Percentiles rank a stretch among this genome's conserved stretches.
Evolutionary conservation across 2,329 filamentous ascomycete genomes (phyloP).

Genomic region (Calonectria pteridis): DNA sequence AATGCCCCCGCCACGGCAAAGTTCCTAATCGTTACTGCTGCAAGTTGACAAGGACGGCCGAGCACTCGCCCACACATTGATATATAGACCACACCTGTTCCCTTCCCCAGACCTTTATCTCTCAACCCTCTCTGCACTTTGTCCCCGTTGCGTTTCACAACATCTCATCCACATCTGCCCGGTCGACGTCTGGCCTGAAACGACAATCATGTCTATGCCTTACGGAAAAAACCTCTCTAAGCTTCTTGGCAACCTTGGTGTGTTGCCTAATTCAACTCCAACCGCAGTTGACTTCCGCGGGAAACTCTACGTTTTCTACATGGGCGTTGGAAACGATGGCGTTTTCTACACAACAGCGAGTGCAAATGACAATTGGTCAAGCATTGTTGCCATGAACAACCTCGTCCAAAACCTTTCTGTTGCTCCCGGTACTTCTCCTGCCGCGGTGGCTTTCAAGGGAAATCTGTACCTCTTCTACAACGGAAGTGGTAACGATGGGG

Average conservation of each 20-base stretch:
- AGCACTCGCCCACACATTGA: too few species aligned
- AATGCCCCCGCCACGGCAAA: too few species aligned
- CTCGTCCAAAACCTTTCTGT: background rate
- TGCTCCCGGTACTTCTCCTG: background rate
- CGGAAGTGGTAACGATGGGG: background rate
- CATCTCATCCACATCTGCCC: too few species aligned
- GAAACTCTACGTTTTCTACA: background rate
- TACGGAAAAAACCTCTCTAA: background rate
- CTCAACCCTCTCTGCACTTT: too few species aligned
- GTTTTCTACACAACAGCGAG: background rate
- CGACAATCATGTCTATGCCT: background rate
- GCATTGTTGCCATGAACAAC: background rate
- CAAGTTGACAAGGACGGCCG: too few species aligned
- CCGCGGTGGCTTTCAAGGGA: background rate
- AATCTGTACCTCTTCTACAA: background rate
- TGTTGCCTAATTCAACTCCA: background rate
- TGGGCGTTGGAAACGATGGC: background rate
- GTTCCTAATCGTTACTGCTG: too few species aligned
- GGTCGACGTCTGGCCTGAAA: background rate
- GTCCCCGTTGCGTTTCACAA: too few species aligned
- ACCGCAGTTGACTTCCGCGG: background rate
- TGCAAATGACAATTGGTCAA: background rate
- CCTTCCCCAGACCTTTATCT: too few species aligned
- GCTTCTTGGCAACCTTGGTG: background rate
- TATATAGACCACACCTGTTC: too few species aligned